Percentiles rank a stretch among this genome's conserved stretches.
Evolutionary conservation across 2,329 filamentous ascomycete species (phyloP).

Genomic region (Neopestalotiopsis clavispora): DNA sequence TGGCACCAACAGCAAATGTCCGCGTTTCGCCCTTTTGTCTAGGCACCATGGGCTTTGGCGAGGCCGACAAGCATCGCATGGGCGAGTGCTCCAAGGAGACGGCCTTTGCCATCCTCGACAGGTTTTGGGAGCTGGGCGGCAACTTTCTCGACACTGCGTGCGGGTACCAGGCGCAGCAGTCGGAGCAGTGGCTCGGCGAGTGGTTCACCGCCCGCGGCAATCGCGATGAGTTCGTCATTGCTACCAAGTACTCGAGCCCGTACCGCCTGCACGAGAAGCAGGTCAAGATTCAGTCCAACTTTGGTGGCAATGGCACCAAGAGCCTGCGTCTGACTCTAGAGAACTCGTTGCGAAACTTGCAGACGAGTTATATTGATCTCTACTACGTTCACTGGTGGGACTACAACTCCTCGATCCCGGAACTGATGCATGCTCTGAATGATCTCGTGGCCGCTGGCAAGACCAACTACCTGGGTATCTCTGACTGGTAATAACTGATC

Average conservation of each 20-base stretch:
- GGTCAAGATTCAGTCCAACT: constrained; percentile 50
- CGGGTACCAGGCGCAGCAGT: constrained; percentile 62
- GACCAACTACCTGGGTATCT: constrained; percentile 26
- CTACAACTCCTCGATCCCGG: constrained; percentile 24
- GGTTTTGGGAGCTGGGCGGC: constrained; percentile 60
- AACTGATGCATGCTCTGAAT: constrained; percentile 28
- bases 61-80: constrained; percentile 49
- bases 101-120: constrained; percentile 62
- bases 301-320: constrained; percentile 62
- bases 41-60: constrained; percentile 58
- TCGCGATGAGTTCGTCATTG: constrained; percentile 58
- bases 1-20: constrained; percentile 53
- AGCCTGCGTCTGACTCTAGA: constrained; percentile 57
- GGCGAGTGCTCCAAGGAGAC: constrained; percentile 59
- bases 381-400: constrained; percentile 25
- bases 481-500: background rate
- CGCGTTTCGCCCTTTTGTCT: constrained; percentile 57
- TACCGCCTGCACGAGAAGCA: constrained; percentile 42
- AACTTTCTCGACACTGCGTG: constrained; percentile 73
- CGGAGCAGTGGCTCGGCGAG: constrained; percentile 62
- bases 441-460: constrained; percentile 22
- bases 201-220: constrained; percentile 55
- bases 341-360: constrained; percentile 59
- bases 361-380: constrained; percentile 59
- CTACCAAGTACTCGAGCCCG: constrained; percentile 60